phyloP scores from a whole-genome alignment of 192 early-diverging fungal species.

The Piromyces sp. region DNA sequence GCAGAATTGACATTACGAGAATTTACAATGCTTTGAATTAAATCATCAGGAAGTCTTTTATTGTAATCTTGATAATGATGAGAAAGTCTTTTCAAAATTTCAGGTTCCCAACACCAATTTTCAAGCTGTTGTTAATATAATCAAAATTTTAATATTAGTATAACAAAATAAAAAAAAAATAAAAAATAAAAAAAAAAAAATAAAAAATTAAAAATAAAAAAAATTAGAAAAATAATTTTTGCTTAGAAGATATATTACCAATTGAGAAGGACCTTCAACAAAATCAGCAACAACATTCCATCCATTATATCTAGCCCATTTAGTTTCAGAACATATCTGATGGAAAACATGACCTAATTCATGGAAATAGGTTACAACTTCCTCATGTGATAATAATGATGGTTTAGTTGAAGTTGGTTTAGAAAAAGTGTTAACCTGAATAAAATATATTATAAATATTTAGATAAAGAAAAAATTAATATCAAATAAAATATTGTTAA shows the following conservation, averaged over 20 bases:
- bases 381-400: conserved; percentile 57
- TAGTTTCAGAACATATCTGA: conserved; percentile 47
- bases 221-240: too few relatives aligned
- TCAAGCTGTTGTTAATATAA: too few relatives aligned
- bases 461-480: too few relatives aligned
- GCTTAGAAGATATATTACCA: too few relatives aligned
- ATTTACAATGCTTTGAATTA: conserved; percentile 46
- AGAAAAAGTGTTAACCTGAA: conserved; percentile 44
- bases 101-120: conserved; percentile 34
- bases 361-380: conserved; percentile 69
- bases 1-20: conserved; percentile 59
- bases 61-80: conserved; percentile 48
- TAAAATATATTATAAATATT: too few relatives aligned
- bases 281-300: conserved; percentile 66
- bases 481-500: too few relatives aligned
- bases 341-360: conserved; percentile 51
- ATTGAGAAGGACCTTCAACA: conserved; percentile 76
- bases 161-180: too few relatives aligned
- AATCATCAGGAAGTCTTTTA: conserved; percentile 44
- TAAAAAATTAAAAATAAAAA: too few relatives aligned
- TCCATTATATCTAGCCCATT: conserved; percentile 54
- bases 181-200: too few relatives aligned
- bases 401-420: conserved; percentile 46
- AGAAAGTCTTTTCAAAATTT: conserved; percentile 21
- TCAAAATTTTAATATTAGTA: too few relatives aligned